A percentile compares a stretch with the other conserved stretches of the same genome.
phyloP scores from a whole-genome alignment of 176 grass and related monocot species.

The Oryza punctata region DNA sequence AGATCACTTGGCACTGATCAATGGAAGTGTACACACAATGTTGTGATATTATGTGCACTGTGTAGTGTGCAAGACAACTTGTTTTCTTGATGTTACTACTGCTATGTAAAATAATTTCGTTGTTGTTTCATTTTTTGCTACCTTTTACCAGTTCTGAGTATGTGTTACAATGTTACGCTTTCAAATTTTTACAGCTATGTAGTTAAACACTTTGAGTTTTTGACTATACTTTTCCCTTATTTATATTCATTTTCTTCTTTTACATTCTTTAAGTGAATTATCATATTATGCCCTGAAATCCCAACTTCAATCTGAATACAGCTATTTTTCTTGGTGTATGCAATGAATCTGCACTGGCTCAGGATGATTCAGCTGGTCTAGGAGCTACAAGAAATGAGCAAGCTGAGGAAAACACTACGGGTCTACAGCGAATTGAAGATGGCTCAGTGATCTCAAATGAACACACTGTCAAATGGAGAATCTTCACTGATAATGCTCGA shows the following conservation, averaged over 20 bases:
- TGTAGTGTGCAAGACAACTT: background rate
- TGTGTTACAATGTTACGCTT: background rate
- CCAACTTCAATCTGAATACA: constrained; percentile 33
- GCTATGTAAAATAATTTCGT: background rate
- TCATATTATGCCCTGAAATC: constrained; percentile 17
- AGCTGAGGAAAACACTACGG: constrained; percentile 43
- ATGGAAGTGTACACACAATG: background rate
- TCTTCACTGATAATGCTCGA: constrained; percentile 79
- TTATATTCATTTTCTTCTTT: background rate
- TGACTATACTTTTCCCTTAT: background rate
- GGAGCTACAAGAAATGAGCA: constrained; percentile 50
- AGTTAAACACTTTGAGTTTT: background rate
- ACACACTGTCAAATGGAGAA: constrained; percentile 87
- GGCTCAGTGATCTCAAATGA: constrained; percentile 85
- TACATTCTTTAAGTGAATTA: background rate
- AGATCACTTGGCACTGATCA: background rate
- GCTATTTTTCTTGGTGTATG: constrained; percentile 63
- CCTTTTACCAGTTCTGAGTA: background rate
- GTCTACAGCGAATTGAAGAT: constrained; percentile 72
- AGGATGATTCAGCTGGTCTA: constrained; percentile 57
- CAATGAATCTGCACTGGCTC: constrained; percentile 49
- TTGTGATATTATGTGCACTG: background rate
- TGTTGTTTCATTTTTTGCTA: background rate
- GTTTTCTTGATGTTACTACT: background rate
- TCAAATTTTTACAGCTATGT: background rate